Evolutionary conservation across 208 protist genomes (phyloP).

Genomic region (Trichomonas gallinae): DNA sequence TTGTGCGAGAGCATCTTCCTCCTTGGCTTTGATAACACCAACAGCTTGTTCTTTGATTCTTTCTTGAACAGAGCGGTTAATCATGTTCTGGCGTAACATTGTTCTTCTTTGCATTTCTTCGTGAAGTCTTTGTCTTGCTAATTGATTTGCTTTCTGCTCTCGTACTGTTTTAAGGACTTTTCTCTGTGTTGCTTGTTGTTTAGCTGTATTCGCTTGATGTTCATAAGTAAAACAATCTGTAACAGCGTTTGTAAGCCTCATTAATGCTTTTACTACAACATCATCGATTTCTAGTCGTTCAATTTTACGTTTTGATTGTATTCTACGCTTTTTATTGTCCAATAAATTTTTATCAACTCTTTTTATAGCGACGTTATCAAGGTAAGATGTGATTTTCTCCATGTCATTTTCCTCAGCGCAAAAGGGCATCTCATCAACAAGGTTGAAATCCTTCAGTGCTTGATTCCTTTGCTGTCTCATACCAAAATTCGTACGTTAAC

Average conservation of each 20-base stretch:
- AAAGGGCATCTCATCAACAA: background rate
- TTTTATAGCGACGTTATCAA: background rate
- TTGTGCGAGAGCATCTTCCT: background rate
- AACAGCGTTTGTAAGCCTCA: background rate
- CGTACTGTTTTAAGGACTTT: background rate
- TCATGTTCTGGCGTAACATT: background rate
- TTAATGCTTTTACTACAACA: background rate
- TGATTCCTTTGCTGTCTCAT: background rate
- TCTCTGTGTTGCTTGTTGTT: background rate
- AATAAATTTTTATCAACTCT: background rate
- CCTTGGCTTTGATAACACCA: background rate
- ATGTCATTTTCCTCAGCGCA: background rate
- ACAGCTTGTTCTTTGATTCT: background rate
- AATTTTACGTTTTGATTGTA: background rate
- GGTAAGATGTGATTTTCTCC: background rate
- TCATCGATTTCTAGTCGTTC: background rate
- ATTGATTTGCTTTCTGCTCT: background rate
- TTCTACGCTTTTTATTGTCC: background rate
- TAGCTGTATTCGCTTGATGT: background rate
- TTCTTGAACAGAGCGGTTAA: background rate
- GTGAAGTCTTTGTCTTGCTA: background rate
- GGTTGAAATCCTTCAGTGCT: background rate
- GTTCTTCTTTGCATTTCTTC: conserved; percentile 13
- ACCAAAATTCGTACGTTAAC: background rate
- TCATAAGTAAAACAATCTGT: background rate